Evolutionary conservation across 257 asterid genomes (phyloP).

Genomic region (Petunia secreta): DNA sequence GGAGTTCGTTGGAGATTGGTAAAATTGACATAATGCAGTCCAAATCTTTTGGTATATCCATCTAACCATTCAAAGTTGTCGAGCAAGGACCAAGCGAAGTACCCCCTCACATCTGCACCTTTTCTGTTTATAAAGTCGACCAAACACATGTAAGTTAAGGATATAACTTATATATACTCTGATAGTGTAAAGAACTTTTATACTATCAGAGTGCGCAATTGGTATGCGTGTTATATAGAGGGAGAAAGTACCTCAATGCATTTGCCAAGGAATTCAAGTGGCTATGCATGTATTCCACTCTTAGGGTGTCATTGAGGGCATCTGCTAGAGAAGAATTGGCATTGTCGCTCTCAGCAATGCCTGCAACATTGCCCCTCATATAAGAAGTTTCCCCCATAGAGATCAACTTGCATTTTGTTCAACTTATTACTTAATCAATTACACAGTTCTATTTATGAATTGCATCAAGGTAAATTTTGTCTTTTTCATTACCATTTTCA

Average conservation of each 20-base stretch:
- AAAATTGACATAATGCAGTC: conserved; percentile 50
- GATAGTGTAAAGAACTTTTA: too few species aligned
- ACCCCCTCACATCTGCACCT: conserved; percentile 77
- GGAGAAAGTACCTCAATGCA: conserved; percentile 35
- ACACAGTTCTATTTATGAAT: not conserved
- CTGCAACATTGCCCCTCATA: conserved; percentile 28
- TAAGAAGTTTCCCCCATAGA: not conserved
- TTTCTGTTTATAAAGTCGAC: conserved; percentile 42
- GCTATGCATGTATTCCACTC: conserved; percentile 57
- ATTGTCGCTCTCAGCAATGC: conserved; percentile 41
- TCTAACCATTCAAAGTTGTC: conserved; percentile 79
- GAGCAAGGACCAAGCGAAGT: conserved; percentile 72
- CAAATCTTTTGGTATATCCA: conserved; percentile 65
- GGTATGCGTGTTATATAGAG: not conserved
- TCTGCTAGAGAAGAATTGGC: conserved; percentile 32
- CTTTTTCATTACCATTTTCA: conserved; percentile 52
- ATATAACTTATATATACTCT: too few species aligned
- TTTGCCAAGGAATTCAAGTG: conserved; percentile 45
- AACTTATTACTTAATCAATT: not conserved
- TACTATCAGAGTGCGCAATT: too few species aligned
- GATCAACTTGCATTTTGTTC: not conserved
- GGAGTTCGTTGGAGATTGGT: conserved; percentile 48
- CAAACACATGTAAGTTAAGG: not conserved
- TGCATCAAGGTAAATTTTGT: not conserved
- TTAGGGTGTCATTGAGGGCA: conserved; percentile 36